These are phyloP conservation scores for Debaryomyces subglobosus DNA, from an alignment of 1,139 yeast genomes.

Conservation along the genomic window DNA sequence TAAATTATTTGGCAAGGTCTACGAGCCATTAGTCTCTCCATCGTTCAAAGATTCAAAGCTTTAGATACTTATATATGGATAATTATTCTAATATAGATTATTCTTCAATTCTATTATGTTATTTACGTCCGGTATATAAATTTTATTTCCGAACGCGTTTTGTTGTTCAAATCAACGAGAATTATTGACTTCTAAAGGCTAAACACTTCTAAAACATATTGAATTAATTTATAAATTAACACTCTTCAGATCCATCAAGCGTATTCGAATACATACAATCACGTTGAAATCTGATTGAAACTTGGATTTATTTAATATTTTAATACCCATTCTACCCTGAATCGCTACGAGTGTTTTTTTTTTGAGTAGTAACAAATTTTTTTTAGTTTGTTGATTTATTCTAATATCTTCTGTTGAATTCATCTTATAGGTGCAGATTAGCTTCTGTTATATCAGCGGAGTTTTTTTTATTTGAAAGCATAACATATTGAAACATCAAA, in stretches of 20 bases:
- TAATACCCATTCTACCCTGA: neutral
- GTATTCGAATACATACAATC: neutral
- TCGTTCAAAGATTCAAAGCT: slow-evolving; percentile 28
- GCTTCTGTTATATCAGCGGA: neutral
- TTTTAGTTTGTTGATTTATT: slow-evolving; percentile 4
- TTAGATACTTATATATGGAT: slow-evolving; percentile 4
- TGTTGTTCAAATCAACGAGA: slow-evolving; percentile 13
- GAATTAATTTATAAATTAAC: neutral
- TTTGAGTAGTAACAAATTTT: slow-evolving; percentile 1
- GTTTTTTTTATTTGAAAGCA: neutral
- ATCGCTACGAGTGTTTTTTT: slow-evolving; percentile 5
- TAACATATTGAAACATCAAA: neutral
- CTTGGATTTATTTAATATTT: slow-evolving; percentile 1
- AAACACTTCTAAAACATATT: slow-evolving; percentile 8
- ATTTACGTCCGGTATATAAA: slow-evolving; percentile 7
- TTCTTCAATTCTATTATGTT: neutral
- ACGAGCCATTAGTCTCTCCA: slow-evolving; percentile 42
- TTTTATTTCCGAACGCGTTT: slow-evolving; percentile 10
- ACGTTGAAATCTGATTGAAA: neutral
- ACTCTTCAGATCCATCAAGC: slow-evolving; percentile 1
- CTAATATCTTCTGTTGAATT: slow-evolving; percentile 1
- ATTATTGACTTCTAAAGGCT: neutral
- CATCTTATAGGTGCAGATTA: slow-evolving; percentile 1
- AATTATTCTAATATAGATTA: neutral
- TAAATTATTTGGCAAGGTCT: slow-evolving; percentile 38